These are phyloP conservation scores for Ustilago shanxiensis DNA, from an alignment of 1,284 basidiomycete genomes.

Conservation along the genomic window DNA sequence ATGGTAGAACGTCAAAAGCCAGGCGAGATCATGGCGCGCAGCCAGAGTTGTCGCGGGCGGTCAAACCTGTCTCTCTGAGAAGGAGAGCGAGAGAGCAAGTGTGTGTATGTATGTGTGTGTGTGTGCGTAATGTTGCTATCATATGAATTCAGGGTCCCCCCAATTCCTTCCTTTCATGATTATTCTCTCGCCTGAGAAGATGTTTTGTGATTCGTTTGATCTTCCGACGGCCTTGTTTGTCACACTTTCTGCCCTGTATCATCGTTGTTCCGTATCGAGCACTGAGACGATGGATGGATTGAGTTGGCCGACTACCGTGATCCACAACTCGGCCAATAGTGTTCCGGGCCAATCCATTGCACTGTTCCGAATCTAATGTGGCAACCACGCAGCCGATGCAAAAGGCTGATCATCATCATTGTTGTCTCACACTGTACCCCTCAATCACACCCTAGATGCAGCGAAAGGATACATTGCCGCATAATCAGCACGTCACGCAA, in stretches of 20 bases:
- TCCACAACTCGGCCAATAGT: neutral
- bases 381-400: neutral
- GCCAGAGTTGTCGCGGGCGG: slow-evolving; percentile 1
- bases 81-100: too few relatives aligned
- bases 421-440: neutral
- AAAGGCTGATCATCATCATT: slow-evolving; percentile 6
- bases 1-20: neutral
- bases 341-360: neutral
- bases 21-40: neutral
- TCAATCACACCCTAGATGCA: too few relatives aligned
- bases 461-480: slow-evolving; percentile 7
- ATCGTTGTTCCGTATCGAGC: neutral
- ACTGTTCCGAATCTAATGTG: slow-evolving; percentile 1
- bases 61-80: too few relatives aligned
- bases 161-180: neutral
- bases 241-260: too few relatives aligned
- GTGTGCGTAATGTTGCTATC: too few relatives aligned
- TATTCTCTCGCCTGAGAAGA: neutral
- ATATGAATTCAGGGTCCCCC: neutral
- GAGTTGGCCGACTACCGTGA: neutral
- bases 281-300: neutral
- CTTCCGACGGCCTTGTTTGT: neutral
- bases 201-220: neutral
- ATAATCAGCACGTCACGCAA: neutral
- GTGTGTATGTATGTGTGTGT: too few relatives aligned